Percentiles rank a stretch among this genome's conserved stretches.
Conservation (phyloP, 2,329 filamentous ascomycete species). For the Ophiocordyceps australis region DNA sequence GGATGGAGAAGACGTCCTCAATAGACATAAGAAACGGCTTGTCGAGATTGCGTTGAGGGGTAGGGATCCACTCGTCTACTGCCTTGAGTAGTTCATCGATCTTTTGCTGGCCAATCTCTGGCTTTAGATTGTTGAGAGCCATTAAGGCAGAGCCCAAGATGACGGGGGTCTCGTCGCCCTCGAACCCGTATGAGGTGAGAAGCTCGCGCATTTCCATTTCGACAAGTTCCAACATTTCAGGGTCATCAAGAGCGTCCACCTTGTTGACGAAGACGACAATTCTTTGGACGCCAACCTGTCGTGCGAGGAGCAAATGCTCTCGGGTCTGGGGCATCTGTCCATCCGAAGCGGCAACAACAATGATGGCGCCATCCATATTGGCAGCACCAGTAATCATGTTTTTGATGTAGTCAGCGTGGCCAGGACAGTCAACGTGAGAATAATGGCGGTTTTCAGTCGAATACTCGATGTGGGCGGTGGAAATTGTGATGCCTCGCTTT, state of each 20-base stretch:
- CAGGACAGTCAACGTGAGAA: conserved; percentile 98
- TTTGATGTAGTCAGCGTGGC: conserved; percentile 99
- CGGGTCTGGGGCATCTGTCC: conserved; percentile 99
- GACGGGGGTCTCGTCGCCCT: conserved; percentile 95
- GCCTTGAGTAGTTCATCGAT: conserved; percentile 83
- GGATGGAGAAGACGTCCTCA: conserved; percentile 81
- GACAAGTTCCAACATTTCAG: conserved; percentile 98
- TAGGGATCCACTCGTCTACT: conserved; percentile 93
- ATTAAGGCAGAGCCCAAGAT: conserved; percentile 93
- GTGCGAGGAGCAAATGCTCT: conserved; percentile 93
- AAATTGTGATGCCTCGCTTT: conserved; percentile 99
- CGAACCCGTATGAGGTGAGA: conserved; percentile 81
- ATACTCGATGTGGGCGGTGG: conserved; percentile 97
- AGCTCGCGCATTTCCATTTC: conserved; percentile 99
- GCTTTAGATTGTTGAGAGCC: conserved; percentile 70
- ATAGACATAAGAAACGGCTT: conserved; percentile 99
- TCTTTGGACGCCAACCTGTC: conserved; percentile 94
- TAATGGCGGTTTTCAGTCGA: conserved; percentile 88
- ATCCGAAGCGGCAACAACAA: conserved; percentile 94
- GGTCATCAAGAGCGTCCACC: conserved; percentile 91
- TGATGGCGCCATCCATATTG: conserved; percentile 98
- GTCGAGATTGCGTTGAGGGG: conserved; percentile 80
- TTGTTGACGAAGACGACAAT: conserved; percentile 99
- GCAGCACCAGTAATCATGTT: conserved; percentile 99
- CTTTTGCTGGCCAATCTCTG: conserved; percentile 72